Conservation (phyloP, 2,329 filamentous ascomycete species). For the Piedraia hortae region DNA sequence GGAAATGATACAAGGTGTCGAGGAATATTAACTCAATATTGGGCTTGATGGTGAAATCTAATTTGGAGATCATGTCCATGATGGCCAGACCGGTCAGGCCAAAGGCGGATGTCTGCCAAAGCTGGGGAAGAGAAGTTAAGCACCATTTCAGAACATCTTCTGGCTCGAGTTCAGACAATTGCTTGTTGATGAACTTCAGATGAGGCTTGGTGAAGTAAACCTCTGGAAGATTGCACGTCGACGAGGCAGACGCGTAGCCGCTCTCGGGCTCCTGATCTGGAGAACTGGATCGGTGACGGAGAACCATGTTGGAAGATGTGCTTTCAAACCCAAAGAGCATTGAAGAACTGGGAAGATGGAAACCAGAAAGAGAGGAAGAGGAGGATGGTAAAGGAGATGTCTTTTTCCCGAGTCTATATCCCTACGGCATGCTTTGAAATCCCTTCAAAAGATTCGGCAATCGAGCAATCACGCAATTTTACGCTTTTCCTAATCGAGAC, state of each 20-base stretch:
- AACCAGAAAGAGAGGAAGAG: too few relatives aligned
- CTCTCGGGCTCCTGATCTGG: slow-evolving; percentile 33
- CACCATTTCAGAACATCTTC: slow-evolving; percentile 81
- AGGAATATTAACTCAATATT: slow-evolving; percentile 25
- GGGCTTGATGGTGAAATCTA: slow-evolving; percentile 31
- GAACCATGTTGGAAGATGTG: slow-evolving; percentile 5
- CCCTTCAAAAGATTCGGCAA: slow-evolving; percentile 3
- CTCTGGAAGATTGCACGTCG: slow-evolving; percentile 38
- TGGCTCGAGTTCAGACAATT: slow-evolving; percentile 66
- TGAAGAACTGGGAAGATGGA: slow-evolving; percentile 1
- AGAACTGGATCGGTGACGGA: slow-evolving; percentile 7
- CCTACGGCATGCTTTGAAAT: slow-evolving; percentile 6
- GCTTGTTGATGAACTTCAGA: slow-evolving; percentile 68
- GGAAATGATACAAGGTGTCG: slow-evolving; percentile 27
- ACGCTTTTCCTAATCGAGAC: slow-evolving; percentile 1
- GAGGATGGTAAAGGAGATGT: too few relatives aligned
- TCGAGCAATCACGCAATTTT: slow-evolving; percentile 1
- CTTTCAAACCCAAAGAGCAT: too few relatives aligned
- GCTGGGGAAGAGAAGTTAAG: slow-evolving; percentile 64
- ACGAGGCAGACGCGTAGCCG: slow-evolving; percentile 50
- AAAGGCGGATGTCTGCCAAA: slow-evolving; percentile 27
- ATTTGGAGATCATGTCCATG: slow-evolving; percentile 43
- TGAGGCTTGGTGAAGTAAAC: slow-evolving; percentile 71
- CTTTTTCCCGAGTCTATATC: too few relatives aligned
- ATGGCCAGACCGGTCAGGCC: slow-evolving; percentile 24